phyloP scores from a whole-genome alignment of 495 filamentous ascomycete genomes.

The Hypoxylon lienhwacheense region DNA sequence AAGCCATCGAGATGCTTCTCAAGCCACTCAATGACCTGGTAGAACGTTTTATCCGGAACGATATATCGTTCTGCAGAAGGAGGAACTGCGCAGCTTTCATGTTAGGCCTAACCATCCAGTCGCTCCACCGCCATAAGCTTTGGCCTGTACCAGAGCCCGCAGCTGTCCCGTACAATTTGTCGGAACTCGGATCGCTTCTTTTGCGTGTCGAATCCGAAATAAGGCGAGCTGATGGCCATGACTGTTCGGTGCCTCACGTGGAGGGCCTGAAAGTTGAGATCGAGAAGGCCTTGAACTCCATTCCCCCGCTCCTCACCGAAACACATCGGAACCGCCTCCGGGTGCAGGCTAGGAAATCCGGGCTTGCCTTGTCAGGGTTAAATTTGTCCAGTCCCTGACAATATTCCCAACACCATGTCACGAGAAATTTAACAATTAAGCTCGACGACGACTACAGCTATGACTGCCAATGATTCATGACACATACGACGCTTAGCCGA shows the following conservation, averaged over 20 bases:
- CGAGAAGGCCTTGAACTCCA: slow-evolving; percentile 3
- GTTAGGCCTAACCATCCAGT: slow-evolving; percentile 18
- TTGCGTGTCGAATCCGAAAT: slow-evolving; percentile 1
- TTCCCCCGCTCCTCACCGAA: slow-evolving; percentile 16
- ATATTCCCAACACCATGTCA: not conserved
- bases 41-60: slow-evolving; percentile 8
- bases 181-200: slow-evolving; percentile 9
- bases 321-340: slow-evolving; percentile 16
- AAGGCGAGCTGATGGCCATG: not conserved
- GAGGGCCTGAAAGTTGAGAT: slow-evolving; percentile 1
- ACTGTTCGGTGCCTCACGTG: not conserved
- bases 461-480: not conserved
- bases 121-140: slow-evolving; percentile 10
- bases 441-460: no score
- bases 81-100: slow-evolving; percentile 3
- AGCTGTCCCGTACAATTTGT: slow-evolving; percentile 8
- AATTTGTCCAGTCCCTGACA: not conserved
- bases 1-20: slow-evolving; percentile 20
- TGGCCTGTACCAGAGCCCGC: slow-evolving; percentile 20
- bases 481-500: not conserved
- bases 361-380: slow-evolving; percentile 1
- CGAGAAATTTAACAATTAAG: no score
- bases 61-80: slow-evolving; percentile 1
- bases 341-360: slow-evolving; percentile 14
- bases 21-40: slow-evolving; percentile 8